Evolutionary conservation across 2,329 filamentous ascomycete species (phyloP).

Genomic region (Botryotinia convoluta): DNA sequence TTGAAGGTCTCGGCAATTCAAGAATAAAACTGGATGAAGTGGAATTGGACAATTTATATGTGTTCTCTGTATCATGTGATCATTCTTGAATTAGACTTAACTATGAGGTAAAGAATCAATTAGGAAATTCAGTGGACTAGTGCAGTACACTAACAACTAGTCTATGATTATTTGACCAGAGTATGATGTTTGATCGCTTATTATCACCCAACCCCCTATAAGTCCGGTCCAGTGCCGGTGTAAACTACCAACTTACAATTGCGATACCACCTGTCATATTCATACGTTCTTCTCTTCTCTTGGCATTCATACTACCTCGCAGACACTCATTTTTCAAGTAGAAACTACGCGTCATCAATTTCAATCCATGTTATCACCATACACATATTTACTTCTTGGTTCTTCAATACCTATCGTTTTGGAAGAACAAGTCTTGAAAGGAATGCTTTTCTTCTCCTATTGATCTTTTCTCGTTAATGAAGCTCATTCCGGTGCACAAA

Average conservation of each 20-base stretch:
- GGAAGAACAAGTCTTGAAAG: background rate
- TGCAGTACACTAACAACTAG: background rate
- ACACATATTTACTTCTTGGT: background rate
- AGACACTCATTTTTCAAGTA: background rate
- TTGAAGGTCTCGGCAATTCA: background rate
- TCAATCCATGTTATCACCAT: background rate
- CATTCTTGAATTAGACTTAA: background rate
- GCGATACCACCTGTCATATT: background rate
- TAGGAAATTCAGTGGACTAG: background rate
- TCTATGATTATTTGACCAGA: background rate
- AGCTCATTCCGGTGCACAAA: background rate
- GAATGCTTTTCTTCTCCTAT: fast-evolving
- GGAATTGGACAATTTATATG: background rate
- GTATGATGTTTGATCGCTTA: background rate
- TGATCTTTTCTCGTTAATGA: fast-evolving
- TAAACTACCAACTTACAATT: background rate
- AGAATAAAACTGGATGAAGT: background rate
- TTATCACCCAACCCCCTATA: background rate
- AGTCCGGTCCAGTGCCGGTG: background rate
- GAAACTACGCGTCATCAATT: background rate
- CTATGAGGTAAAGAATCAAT: background rate
- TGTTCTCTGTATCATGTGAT: background rate
- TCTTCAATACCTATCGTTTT: background rate
- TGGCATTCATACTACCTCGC: background rate
- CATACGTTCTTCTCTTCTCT: background rate